Evolutionary conservation across 768 basidiomycete species (phyloP), one percentile per base, ranked within the genome.

Genomic region (Boletus pseudo-olivaceus): DNA sequence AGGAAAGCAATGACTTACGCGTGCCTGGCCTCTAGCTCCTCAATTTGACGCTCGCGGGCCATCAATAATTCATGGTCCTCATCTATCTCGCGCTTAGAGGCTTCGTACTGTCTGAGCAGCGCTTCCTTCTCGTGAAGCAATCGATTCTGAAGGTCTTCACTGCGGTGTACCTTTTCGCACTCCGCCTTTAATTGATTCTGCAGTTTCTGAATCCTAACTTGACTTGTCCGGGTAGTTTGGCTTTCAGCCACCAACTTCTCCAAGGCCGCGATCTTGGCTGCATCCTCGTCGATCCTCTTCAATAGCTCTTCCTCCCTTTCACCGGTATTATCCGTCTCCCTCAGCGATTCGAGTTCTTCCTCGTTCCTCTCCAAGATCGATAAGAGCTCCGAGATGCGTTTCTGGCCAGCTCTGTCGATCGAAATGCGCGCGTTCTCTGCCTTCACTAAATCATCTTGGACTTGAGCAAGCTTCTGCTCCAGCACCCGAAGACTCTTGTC

Each of bases 281-380:
- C 84, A 57, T 90, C 87, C 62, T 87, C 85, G 41, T 90, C 87
- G 29, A 90, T 82, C 58, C 88, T 76, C 67, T 78, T 75, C 65
- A 85, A 56, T 29, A 90, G 62, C 50, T 82, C 82, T 26, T 78
- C 77, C 64, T 90, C 88, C 47, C 88, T 73, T 54, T 73, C 72
- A 20, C 69, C 73, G 27, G 76, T 68, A 46, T 67, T 63, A 2
- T 73, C 80, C 23, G 69, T 63, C 8, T 67, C 73, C 62, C 64
- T 73, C 41, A 82, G 51, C 40, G 73, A 76, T 19, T 68, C 69
- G 10, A 89, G 58, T 56, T 90, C 88, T 38, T 83, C 82, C 30
- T 84, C 81, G 60, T 77, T 82, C 59, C 79, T 81, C 42, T 80
- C 77, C 55, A 89, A 57, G 17, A 62, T 62, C 2, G 72, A 68